These are phyloP conservation scores for Ramaria sp. DNA, from an alignment of 768 basidiomycete genomes.

Conservation along the genomic window DNA sequence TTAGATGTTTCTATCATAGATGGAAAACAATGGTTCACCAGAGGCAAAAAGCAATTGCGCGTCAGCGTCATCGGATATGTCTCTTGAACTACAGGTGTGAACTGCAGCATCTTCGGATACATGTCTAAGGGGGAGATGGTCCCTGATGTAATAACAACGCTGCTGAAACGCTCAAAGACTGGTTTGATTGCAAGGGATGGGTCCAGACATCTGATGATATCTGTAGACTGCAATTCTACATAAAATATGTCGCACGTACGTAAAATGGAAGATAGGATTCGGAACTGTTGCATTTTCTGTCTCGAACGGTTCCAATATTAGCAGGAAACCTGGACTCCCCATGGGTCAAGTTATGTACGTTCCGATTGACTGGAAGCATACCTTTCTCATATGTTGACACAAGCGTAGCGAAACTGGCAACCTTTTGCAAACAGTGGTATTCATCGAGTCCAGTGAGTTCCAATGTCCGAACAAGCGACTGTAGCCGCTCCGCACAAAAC, in stretches of 20 bases:
- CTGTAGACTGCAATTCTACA: background rate
- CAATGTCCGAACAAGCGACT: conserved; percentile 87
- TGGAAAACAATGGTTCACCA: conserved; percentile 43
- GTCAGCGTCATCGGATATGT: conserved; percentile 97
- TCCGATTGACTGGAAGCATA: conserved; percentile 17
- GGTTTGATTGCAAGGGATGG: conserved; percentile 96
- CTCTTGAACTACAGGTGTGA: conserved; percentile 93
- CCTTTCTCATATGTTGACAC: conserved; percentile 98
- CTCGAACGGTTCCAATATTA: conserved; percentile 96
- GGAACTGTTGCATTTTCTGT: conserved; percentile 98
- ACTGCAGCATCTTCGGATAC: conserved; percentile 99
- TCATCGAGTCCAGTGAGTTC: conserved; percentile 88
- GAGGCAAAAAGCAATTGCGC: conserved; percentile 89
- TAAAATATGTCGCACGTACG: conserved; percentile 36
- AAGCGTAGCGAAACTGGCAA: conserved; percentile 90
- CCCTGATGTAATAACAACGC: conserved; percentile 97
- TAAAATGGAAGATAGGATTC: conserved; percentile 97
- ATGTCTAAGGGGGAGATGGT: conserved; percentile 98
- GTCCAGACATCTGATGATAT: conserved; percentile 70
- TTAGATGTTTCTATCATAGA: background rate
- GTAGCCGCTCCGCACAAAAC: conserved; percentile 93
- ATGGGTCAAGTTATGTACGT: background rate
- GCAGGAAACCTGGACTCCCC: conserved; percentile 65
- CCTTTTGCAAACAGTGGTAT: conserved; percentile 84
- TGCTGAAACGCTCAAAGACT: conserved; percentile 95